Conservation (phyloP, 495 filamentous ascomycete species). For the Penicillium diatomitis region DNA sequence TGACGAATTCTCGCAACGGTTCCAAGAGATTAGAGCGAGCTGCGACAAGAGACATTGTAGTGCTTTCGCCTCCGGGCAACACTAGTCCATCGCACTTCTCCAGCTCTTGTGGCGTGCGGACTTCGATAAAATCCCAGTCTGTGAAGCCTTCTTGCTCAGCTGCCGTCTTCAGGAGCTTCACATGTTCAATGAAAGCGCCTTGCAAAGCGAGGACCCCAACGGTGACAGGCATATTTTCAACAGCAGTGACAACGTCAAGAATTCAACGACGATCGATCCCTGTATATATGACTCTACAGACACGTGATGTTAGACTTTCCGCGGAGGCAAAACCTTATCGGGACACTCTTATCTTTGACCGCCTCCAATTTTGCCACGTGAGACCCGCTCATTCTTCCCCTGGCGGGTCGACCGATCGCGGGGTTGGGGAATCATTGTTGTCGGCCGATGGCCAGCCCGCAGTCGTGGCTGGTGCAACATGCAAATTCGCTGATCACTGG, state of each 20-base stretch:
- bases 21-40: conserved; percentile 70
- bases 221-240: conserved; percentile 39
- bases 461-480: no score
- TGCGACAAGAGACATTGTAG: conserved; percentile 84
- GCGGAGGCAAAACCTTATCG: conserved; percentile 16
- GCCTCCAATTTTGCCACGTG: conserved; percentile 16
- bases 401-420: neutral
- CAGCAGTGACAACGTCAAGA: conserved; percentile 5
- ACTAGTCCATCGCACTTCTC: conserved; percentile 70
- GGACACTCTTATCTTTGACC: neutral
- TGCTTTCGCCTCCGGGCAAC: conserved; percentile 91
- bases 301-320: conserved; percentile 20
- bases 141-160: conserved; percentile 21
- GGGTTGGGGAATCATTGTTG: neutral
- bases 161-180: conserved; percentile 66
- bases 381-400: conserved; percentile 1
- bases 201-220: conserved; percentile 87
- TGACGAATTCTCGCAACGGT: conserved; percentile 85
- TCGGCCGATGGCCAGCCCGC: no score
- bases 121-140: conserved; percentile 61
- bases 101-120: conserved; percentile 68
- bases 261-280: neutral
- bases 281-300: conserved; percentile 15
- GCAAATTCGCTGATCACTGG: no score
- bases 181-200: conserved; percentile 86